These are phyloP conservation scores for Fusarium duplospermum DNA, from an alignment of 2,329 filamentous ascomycete genomes.

Conservation along the genomic window DNA sequence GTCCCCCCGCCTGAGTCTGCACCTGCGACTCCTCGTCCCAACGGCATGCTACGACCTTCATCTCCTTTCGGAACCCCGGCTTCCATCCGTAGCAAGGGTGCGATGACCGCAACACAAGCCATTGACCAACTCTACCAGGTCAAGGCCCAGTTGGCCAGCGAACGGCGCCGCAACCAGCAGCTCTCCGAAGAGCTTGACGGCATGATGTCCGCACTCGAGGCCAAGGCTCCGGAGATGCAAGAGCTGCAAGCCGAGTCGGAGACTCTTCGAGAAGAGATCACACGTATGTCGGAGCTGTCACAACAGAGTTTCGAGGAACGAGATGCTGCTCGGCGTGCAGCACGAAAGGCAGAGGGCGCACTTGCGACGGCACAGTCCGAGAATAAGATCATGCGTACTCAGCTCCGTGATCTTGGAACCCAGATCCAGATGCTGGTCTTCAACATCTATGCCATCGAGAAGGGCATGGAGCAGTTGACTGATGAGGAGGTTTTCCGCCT, in stretches of 20 bases:
- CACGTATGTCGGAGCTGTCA: slow-evolving; percentile 86
- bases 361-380: slow-evolving; percentile 74
- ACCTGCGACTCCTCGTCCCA: slow-evolving; percentile 71
- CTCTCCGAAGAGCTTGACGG: slow-evolving; percentile 84
- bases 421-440: slow-evolving; percentile 93
- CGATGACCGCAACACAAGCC: slow-evolving; percentile 70
- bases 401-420: slow-evolving; percentile 88
- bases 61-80: slow-evolving; percentile 73
- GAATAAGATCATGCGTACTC: slow-evolving; percentile 82
- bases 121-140: slow-evolving; percentile 74
- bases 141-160: slow-evolving; percentile 78
- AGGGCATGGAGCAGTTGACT: slow-evolving; percentile 78
- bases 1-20: slow-evolving; percentile 57
- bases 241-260: slow-evolving; percentile 86
- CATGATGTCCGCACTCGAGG: slow-evolving; percentile 86
- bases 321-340: slow-evolving; percentile 80
- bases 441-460: slow-evolving; percentile 84
- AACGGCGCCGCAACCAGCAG: slow-evolving; percentile 79
- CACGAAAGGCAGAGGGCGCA: slow-evolving; percentile 82
- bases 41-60: slow-evolving; percentile 65
- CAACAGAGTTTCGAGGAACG: slow-evolving; percentile 85
- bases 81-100: slow-evolving; percentile 66
- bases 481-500: slow-evolving; percentile 80
- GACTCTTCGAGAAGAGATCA: slow-evolving; percentile 81
- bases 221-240: slow-evolving; percentile 87